Conservation (phyloP, 441 rosid genomes). For the Bruguiera hainesii region DNA sequence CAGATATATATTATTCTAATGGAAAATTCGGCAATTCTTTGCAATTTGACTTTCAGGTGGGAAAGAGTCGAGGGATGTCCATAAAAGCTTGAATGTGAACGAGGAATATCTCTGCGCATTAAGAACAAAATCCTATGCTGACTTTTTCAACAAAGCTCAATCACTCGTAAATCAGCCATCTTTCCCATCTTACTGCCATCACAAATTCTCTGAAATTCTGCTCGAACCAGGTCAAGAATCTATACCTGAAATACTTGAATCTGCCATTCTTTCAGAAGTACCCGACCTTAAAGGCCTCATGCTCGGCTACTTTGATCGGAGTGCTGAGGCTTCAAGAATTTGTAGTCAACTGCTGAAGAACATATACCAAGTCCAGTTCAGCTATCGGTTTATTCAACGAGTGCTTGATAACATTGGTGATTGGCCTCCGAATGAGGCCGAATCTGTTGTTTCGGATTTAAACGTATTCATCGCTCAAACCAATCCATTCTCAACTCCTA, state of each 20-base stretch:
- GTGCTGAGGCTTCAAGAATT: conserved; percentile 39
- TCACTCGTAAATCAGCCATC: conserved; percentile 23
- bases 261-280: conserved; percentile 21
- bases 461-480: conserved; percentile 17
- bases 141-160: conserved; percentile 39
- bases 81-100: conserved; percentile 33
- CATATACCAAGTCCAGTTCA: conserved; percentile 25
- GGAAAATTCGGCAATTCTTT: neutral
- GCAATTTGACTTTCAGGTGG: conserved; percentile 22
- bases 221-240: conserved; percentile 40
- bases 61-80: conserved; percentile 17
- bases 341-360: conserved; percentile 34
- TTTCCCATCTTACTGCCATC: conserved; percentile 19
- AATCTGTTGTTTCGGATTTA: conserved; percentile 12
- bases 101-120: conserved; percentile 38
- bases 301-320: conserved; percentile 35
- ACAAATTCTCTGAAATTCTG: conserved; percentile 28
- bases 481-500: conserved; percentile 31
- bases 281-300: conserved; percentile 34
- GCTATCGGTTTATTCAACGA: conserved; percentile 21
- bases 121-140: conserved; percentile 43
- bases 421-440: conserved; percentile 1
- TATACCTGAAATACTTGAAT: conserved; percentile 34
- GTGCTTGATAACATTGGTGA: conserved; percentile 20
- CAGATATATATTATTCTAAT: neutral